Conservation (phyloP, 306 rosid genomes). For the Morella rubra region DNA sequence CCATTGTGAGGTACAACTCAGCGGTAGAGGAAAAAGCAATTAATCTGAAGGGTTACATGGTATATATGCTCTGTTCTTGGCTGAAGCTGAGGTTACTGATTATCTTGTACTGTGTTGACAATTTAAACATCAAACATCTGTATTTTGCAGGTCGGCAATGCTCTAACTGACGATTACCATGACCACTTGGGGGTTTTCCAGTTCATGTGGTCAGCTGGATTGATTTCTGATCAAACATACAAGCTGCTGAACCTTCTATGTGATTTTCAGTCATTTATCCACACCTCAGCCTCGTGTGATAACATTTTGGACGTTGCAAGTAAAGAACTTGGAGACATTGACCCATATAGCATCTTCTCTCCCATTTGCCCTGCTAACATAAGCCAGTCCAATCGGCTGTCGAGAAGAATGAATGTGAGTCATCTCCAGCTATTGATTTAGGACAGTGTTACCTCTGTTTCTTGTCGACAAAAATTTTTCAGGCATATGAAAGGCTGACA, state of each 20-base stretch:
- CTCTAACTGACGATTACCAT: constrained; percentile 73
- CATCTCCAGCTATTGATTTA: not conserved
- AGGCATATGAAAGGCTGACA: not conserved
- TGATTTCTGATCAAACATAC: constrained; percentile 88
- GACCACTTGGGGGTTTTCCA: constrained; percentile 75
- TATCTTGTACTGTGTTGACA: constrained; percentile 11
- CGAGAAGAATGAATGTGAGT: constrained; percentile 69
- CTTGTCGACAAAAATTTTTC: too few relatives aligned
- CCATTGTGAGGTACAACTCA: constrained; percentile 60
- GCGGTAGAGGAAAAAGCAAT: constrained; percentile 42
- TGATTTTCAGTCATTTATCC: constrained; percentile 47
- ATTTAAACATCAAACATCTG: constrained; percentile 12
- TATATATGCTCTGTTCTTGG: constrained; percentile 37
- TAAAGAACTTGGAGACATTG: constrained; percentile 70
- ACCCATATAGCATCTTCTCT: constrained; percentile 78
- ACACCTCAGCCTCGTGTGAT: constrained; percentile 56
- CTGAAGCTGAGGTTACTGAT: not conserved
- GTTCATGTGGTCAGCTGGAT: constrained; percentile 87
- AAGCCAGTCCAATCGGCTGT: constrained; percentile 49
- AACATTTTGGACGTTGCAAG: constrained; percentile 40
- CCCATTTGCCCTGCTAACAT: constrained; percentile 50
- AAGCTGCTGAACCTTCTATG: constrained; percentile 58
- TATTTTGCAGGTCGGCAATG: constrained; percentile 86
- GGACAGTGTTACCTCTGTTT: not conserved
- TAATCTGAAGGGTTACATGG: constrained; percentile 89